These are phyloP conservation scores for Silene uniflora DNA, from an alignment of 148 eudicot species.

Conservation along the genomic window DNA sequence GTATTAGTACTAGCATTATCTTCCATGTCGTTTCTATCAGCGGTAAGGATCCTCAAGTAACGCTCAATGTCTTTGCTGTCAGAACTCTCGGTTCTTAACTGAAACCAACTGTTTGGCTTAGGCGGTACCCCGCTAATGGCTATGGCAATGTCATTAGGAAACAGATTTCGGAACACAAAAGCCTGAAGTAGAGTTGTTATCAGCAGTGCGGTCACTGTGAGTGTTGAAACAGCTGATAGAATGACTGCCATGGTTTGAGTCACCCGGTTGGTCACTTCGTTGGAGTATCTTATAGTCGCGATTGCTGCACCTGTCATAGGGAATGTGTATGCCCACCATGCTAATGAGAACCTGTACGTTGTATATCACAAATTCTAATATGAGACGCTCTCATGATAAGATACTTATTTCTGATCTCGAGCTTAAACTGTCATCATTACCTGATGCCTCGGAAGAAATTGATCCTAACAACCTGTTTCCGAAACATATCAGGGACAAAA, in stretches of 20 bases:
- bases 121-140: conserved; percentile 64
- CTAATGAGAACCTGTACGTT: conserved; percentile 51
- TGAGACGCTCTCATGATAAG: neutral
- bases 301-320: conserved; percentile 51
- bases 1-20: conserved; percentile 5
- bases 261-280: conserved; percentile 30
- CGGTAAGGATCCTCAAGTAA: conserved; percentile 40
- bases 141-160: conserved; percentile 79
- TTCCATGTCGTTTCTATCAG: conserved; percentile 40
- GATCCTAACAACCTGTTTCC: conserved; percentile 6
- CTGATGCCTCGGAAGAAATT: conserved; percentile 18
- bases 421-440: neutral
- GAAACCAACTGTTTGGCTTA: conserved; percentile 47
- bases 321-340: conserved; percentile 84
- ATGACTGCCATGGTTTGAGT: conserved; percentile 36
- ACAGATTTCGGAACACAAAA: conserved; percentile 52
- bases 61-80: conserved; percentile 43
- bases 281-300: conserved; percentile 46
- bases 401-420: too few species aligned
- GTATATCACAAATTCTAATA: conserved; percentile 14
- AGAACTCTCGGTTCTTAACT: conserved; percentile 40
- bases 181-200: conserved; percentile 59
- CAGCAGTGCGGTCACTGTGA: conserved; percentile 40
- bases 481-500: neutral
- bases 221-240: conserved; percentile 45